These are phyloP conservation scores for Fusarium poae DNA, from an alignment of 2,329 filamentous ascomycete species.

Conservation along the genomic window DNA sequence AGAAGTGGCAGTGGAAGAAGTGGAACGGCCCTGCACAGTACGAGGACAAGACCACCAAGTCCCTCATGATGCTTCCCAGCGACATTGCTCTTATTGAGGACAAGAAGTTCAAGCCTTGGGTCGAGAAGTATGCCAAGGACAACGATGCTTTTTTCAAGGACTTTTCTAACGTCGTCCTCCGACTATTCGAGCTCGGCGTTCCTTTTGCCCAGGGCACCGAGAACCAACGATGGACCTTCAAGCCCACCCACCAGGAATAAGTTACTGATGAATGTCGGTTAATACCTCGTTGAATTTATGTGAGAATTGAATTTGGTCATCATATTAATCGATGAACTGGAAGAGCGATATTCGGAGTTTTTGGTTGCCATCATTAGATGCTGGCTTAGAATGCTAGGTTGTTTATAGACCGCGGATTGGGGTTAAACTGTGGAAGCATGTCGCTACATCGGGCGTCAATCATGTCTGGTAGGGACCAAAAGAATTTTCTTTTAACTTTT, in stretches of 20 bases:
- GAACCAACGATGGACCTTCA: slow-evolving; percentile 72
- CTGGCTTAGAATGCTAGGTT: slow-evolving; percentile 25
- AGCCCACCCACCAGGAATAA: slow-evolving; percentile 62
- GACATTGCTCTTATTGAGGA: slow-evolving; percentile 91
- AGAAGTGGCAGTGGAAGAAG: slow-evolving; percentile 94
- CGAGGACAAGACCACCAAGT: slow-evolving; percentile 88
- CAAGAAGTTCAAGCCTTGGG: slow-evolving; percentile 83
- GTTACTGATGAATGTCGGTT: slow-evolving; percentile 1
- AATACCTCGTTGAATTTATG: slow-evolving; percentile 32
- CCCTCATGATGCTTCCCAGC: slow-evolving; percentile 96
- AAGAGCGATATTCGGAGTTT: slow-evolving; percentile 50
- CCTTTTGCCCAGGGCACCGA: slow-evolving; percentile 79
- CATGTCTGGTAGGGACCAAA: slow-evolving; percentile 14
- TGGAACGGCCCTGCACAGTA: slow-evolving; percentile 92
- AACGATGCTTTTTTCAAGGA: slow-evolving; percentile 94
- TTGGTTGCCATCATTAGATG: slow-evolving; percentile 45
- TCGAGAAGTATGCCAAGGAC: slow-evolving; percentile 91
- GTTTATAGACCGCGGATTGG: slow-evolving; percentile 19
- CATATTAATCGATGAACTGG: slow-evolving; percentile 30
- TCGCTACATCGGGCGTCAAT: slow-evolving; percentile 7
- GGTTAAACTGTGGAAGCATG: slow-evolving; percentile 7
- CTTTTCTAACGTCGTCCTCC: slow-evolving; percentile 81
- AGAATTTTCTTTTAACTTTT: not conserved
- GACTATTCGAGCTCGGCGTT: slow-evolving; percentile 94
- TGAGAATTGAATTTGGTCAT: slow-evolving; percentile 37